Conservation (phyloP, 2,329 filamentous ascomycete genomes). For the Elsinoe perseae region DNA sequence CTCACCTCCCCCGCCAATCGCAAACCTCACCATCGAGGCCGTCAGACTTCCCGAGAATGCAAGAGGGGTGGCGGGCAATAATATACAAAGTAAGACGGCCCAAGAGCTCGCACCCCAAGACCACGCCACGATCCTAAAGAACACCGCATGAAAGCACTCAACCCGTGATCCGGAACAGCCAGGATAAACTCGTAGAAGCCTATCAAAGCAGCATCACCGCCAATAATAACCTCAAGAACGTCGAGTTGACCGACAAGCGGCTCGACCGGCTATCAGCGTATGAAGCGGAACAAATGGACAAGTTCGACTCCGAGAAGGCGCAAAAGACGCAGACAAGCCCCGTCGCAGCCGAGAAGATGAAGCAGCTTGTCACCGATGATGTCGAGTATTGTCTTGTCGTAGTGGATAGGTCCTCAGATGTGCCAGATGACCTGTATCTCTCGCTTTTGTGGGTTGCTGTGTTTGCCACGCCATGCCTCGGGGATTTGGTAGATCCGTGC, state of each 20-base stretch:
- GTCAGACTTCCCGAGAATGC: background rate
- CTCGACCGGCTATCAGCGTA: background rate
- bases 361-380: constrained; percentile 5
- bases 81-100: background rate
- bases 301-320: background rate
- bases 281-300: background rate
- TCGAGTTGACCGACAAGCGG: background rate
- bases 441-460: background rate
- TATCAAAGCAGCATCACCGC: background rate
- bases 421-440: constrained; percentile 5
- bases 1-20: background rate
- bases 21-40: background rate
- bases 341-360: background rate
- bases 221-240: background rate
- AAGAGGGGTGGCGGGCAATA: background rate
- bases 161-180: background rate
- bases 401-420: background rate
- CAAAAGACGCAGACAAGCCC: background rate
- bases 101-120: background rate
- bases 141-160: background rate
- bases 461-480: constrained; percentile 9
- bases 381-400: constrained; percentile 10
- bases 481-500: constrained; percentile 11
- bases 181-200: background rate
- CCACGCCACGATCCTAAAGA: background rate